A percentile compares a stretch with the other conserved stretches of the same genome.
Evolutionary conservation across 176 grass and related monocot species (phyloP).

Genomic region (Paspalum notatum): DNA sequence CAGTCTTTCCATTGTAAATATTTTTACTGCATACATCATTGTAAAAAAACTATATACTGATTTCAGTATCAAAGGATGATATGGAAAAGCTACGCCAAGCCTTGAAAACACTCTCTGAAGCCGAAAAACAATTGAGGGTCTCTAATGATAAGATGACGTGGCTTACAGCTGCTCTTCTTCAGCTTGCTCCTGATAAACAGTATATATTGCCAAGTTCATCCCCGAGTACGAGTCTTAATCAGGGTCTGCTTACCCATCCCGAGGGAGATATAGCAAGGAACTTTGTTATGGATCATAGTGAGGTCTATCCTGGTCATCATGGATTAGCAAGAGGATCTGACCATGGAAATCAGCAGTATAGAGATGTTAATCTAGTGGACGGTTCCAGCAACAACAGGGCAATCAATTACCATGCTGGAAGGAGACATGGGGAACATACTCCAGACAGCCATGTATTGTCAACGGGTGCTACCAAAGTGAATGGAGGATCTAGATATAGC

Average conservation of each 20-base stretch:
- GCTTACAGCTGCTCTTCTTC: conserved; percentile 96
- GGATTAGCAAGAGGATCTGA: conserved; percentile 37
- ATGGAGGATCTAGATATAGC: conserved; percentile 53
- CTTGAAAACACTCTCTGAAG: conserved; percentile 84
- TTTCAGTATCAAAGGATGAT: conserved; percentile 89
- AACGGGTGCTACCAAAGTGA: conserved; percentile 37
- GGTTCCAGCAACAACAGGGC: conserved; percentile 32
- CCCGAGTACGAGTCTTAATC: conserved; percentile 55
- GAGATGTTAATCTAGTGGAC: conserved; percentile 29
- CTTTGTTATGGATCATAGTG: conserved; percentile 30
- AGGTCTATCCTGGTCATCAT: conserved; percentile 36
- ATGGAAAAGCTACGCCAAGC: conserved; percentile 88
- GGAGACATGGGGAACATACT: conserved; percentile 38
- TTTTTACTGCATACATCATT: conserved; percentile 12
- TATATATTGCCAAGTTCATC: conserved; percentile 80
- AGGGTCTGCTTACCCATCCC: conserved; percentile 28
- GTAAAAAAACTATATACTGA: conserved; percentile 45
- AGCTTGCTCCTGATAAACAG: conserved; percentile 91
- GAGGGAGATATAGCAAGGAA: conserved; percentile 39
- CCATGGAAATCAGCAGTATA: conserved; percentile 19
- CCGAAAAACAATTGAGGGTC: conserved; percentile 96
- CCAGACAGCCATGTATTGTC: conserved; percentile 42
- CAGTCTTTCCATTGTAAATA: conserved; percentile 29
- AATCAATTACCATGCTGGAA: conserved; percentile 38
- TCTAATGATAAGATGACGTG: conserved; percentile 96